A percentile compares a stretch with the other conserved stretches of the same genome.
phyloP scores from a whole-genome alignment of 371 early-diverging fungal genomes.

The Scutellospora calospora region DNA sequence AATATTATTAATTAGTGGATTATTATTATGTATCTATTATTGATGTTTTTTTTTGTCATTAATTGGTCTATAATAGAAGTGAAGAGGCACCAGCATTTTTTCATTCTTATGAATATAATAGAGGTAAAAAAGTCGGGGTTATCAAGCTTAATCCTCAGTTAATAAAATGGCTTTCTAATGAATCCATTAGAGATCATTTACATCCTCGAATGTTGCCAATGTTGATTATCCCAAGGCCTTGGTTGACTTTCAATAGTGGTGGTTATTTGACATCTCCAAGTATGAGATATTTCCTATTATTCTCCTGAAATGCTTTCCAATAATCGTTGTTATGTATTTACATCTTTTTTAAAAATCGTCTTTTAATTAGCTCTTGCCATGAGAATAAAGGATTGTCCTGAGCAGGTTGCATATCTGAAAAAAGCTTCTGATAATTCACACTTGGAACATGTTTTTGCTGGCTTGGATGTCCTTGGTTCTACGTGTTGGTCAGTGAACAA shows the following conservation, averaged over 20 bases:
- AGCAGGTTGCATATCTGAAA: conserved; percentile 81
- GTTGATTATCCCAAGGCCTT: conserved; percentile 94
- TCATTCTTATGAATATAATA: conserved; percentile 72
- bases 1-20: conserved; percentile 57
- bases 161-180: conserved; percentile 72
- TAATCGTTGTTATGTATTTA: too few relatives aligned
- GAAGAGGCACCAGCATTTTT: conserved; percentile 84
- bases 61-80: conserved; percentile 49
- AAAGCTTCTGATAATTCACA: conserved; percentile 83
- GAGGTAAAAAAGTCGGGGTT: conserved; percentile 78
- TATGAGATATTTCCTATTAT: background rate
- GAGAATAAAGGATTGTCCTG: conserved; percentile 78
- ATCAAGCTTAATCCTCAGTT: conserved; percentile 77
- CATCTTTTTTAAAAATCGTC: background rate
- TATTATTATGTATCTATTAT: conserved; percentile 35
- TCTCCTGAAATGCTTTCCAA: background rate
- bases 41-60: background rate
- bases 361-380: conserved; percentile 61
- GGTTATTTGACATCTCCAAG: conserved; percentile 84
- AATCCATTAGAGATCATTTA: conserved; percentile 69
- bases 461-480: conserved; percentile 91
- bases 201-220: conserved; percentile 91
- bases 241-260: conserved; percentile 90
- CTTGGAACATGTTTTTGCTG: conserved; percentile 72
- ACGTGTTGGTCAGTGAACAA: conserved; percentile 93